Base-by-base conservation (phyloP, 306 rosid species). In the Dryas drummondii region DNA sequence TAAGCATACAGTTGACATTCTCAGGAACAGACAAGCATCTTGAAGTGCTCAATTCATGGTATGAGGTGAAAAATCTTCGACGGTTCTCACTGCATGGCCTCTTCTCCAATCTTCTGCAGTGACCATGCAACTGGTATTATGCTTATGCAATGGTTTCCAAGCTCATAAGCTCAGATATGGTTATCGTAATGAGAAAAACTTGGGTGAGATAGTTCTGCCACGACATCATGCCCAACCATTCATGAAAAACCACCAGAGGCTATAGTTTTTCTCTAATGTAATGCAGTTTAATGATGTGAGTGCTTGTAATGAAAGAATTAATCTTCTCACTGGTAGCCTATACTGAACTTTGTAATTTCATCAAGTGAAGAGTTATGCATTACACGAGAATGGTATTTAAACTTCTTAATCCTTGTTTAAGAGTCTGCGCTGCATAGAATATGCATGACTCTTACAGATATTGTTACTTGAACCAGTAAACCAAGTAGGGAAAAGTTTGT, bases 1-100 rank as follows among this genome's bases (percentile, higher is more conserved):
- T 94, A 50, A 82, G 91, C 83, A 81, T 92, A 73, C 99, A 88
- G 51, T 74, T 94, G 81, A 41, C 90, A 58, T 92, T 94, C 83
- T 88, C 99, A 67, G 97, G 99, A 54, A 91, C 97, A 72, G 97
- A 94, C 80, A 88, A 79, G 85, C 84, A 90, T 74, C 97, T 90
- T 14, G 66, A 81, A 60, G 96, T 76, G 41, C 92, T 94, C 10
- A 88, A 90, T 84, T 90, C 99, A 11, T 90, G 99, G 99, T 94
- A 85, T 56, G 96, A 91, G 85, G 89, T 90, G 53, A 9, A 74
- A 69, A 90, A 88, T 14, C 92, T 92, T 41, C 68, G 81, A 46
- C 90, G 76, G 46, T 83, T 84, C 84, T 92, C 96, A 11, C 97
- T 94, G 58, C 75, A 45, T 52, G 55, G 82, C 15, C 86, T 94